A percentile compares a stretch with the other conserved stretches of the same genome.
These are phyloP conservation scores for Colletotrichum echinochloae DNA, from an alignment of 2,329 filamentous ascomycete species.

Conservation along the genomic window DNA sequence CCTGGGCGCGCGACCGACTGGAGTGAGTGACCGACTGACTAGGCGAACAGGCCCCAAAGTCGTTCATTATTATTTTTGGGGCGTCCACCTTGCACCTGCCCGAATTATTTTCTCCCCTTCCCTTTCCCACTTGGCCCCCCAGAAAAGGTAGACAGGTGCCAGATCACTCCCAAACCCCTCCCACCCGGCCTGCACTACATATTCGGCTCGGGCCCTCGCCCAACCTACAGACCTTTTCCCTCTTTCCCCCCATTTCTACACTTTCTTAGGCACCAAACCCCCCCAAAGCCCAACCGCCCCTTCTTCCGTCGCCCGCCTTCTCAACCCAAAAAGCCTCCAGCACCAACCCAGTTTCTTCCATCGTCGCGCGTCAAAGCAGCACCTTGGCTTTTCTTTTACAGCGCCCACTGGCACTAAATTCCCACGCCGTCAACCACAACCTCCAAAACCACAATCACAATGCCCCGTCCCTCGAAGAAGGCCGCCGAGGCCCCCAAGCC, in stretches of 20 bases:
- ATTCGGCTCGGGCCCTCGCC: slow-evolving; percentile 39
- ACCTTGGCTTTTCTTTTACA: slow-evolving; percentile 17
- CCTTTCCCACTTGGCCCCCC: slow-evolving; percentile 35
- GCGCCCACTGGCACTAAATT: slow-evolving; percentile 27
- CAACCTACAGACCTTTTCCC: slow-evolving; percentile 45
- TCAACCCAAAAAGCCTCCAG: slow-evolving; percentile 39
- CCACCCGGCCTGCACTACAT: slow-evolving; percentile 38
- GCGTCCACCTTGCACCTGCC: slow-evolving; percentile 50
- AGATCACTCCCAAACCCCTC: slow-evolving; percentile 40
- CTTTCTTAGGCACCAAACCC: slow-evolving; percentile 32
- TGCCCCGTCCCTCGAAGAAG: slow-evolving; percentile 62
- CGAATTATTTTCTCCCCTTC: slow-evolving; percentile 47
- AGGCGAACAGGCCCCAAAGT: slow-evolving; percentile 1
- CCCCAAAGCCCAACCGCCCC: slow-evolving; percentile 37
- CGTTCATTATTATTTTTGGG: slow-evolving; percentile 27
- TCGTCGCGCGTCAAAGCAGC: slow-evolving; percentile 36
- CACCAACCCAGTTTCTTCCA: slow-evolving; percentile 42
- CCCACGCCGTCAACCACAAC: slow-evolving; percentile 32
- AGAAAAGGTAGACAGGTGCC: slow-evolving; percentile 24
- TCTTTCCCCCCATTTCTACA: slow-evolving; percentile 41
- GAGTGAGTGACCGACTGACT: background rate
- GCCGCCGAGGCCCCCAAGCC: slow-evolving; percentile 53
- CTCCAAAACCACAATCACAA: slow-evolving; percentile 47
- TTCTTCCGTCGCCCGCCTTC: slow-evolving; percentile 45
- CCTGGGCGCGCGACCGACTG: background rate